Conservation (phyloP, 2,329 filamentous ascomycete genomes). For the Tolypocladium inflatum region DNA sequence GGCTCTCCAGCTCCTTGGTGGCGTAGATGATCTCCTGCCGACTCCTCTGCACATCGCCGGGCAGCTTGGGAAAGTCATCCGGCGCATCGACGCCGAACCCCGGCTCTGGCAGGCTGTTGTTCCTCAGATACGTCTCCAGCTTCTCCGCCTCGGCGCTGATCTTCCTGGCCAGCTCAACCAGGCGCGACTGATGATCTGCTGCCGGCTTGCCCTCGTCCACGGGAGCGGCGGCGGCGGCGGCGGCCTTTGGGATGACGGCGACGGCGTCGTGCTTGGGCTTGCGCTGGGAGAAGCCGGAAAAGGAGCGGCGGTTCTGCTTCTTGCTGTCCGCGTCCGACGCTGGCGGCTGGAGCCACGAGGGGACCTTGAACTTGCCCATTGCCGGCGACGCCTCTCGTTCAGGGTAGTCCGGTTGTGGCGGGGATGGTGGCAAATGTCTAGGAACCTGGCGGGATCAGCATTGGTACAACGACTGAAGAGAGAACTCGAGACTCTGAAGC, state of each 20-base stretch:
- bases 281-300: slow-evolving; percentile 16
- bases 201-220: neutral
- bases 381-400: neutral
- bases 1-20: slow-evolving; percentile 34
- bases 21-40: slow-evolving; percentile 38
- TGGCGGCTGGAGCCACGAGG: slow-evolving; percentile 22
- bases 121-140: slow-evolving; percentile 36
- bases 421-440: neutral
- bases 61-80: slow-evolving; percentile 35
- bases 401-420: neutral
- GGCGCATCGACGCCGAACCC: slow-evolving; percentile 35
- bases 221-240: neutral
- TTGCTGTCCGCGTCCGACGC: slow-evolving; percentile 16
- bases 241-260: neutral
- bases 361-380: slow-evolving; percentile 25
- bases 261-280: slow-evolving; percentile 11
- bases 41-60: slow-evolving; percentile 33
- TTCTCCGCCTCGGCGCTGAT: slow-evolving; percentile 40
- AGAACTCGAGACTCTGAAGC: neutral
- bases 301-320: slow-evolving; percentile 23
- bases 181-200: slow-evolving; percentile 21
- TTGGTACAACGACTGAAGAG: neutral
- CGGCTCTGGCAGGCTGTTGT: slow-evolving; percentile 29
- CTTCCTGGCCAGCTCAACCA: slow-evolving; percentile 35
- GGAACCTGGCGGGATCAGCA: neutral